Evolutionary conservation across 106 monocot species (phyloP), one percentile per base, ranked within the genome.

Genomic region (Acorus calamus): DNA sequence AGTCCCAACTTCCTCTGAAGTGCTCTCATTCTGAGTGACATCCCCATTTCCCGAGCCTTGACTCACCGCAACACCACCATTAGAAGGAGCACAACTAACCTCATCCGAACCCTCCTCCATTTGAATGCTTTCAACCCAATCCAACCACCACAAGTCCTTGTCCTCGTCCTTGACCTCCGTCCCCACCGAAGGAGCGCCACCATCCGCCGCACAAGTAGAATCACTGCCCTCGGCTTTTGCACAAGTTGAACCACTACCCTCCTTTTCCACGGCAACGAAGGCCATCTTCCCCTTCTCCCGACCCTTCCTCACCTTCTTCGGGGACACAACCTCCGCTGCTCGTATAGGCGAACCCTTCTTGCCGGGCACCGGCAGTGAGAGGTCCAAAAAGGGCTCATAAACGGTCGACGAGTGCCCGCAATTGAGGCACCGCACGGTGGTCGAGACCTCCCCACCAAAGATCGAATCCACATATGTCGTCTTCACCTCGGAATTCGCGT

Each of bases 281-380:
- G 48, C 14, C 56, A 66, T 49, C 75, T 5, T 68, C 55, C 57
- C 42, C 67, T 6, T 79, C 76, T 68, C 62, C 68, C 51, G 67
- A 5, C 46, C 55, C 56, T 45, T 51, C 70, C 41, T 81, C 83
- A 58, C 43, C 28, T 28, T 54, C 54, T 53, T 77, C 51, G 77
- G 79, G 14, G 75, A 63, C n/a, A 61, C 52, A 52, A 57, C 49
- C 6, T 69, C 57, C 44, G 55, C 62, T 5, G 44, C 28, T 47
- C 56, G 64, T 14, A 62, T 77, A 4, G 59, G 7, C 47, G 66
- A 63, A 7, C 64, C 46, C 60, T 78, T 82, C 69, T 87, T 90
- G 46, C 82, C 58, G 50, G 94, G 90, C 50, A 96, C 75, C 11
- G 94, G 90, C 50, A 96, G 51, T 7, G 94, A 96, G 46, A 96